A percentile compares a stretch with the other conserved stretches of the same genome.
Conservation (phyloP, 2,329 filamentous ascomycete species). For the Venturia aucupariae region DNA sequence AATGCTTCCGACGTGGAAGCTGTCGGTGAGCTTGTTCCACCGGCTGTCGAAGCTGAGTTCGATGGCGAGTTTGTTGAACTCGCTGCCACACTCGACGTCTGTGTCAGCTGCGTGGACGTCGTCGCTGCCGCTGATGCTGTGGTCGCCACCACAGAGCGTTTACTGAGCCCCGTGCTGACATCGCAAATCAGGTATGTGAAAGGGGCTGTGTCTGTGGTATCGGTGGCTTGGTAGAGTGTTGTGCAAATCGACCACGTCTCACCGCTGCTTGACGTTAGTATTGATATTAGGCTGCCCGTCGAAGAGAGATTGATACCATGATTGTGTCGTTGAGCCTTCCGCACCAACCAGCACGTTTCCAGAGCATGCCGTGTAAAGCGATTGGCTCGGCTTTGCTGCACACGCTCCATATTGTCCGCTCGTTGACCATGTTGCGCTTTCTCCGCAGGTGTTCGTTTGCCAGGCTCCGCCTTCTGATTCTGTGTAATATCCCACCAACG, state of each 20-base stretch:
- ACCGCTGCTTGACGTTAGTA: not conserved
- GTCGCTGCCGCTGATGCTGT: not conserved
- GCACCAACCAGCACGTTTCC: not conserved
- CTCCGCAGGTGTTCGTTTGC: not conserved
- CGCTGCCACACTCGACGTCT: not conserved
- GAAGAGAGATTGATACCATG: not conserved
- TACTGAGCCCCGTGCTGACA: not conserved
- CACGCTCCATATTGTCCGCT: not conserved
- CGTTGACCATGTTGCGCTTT: not conserved
- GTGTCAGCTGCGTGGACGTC: not conserved
- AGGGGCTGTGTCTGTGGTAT: not conserved
- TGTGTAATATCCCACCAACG: not conserved
- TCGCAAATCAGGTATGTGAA: not conserved
- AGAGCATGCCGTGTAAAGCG: not conserved
- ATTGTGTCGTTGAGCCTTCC: not conserved
- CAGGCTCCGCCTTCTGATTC: not conserved
- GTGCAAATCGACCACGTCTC: not conserved
- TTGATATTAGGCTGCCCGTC: too few relatives aligned
- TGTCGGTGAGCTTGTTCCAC: not conserved
- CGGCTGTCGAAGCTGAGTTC: not conserved
- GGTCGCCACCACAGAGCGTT: not conserved
- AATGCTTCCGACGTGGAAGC: not conserved
- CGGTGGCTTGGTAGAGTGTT: not conserved
- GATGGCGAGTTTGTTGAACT: not conserved
- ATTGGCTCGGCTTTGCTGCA: not conserved